These are phyloP conservation scores for Viola pubescens DNA, from an alignment of 441 rosid genomes.

Conservation along the genomic window DNA sequence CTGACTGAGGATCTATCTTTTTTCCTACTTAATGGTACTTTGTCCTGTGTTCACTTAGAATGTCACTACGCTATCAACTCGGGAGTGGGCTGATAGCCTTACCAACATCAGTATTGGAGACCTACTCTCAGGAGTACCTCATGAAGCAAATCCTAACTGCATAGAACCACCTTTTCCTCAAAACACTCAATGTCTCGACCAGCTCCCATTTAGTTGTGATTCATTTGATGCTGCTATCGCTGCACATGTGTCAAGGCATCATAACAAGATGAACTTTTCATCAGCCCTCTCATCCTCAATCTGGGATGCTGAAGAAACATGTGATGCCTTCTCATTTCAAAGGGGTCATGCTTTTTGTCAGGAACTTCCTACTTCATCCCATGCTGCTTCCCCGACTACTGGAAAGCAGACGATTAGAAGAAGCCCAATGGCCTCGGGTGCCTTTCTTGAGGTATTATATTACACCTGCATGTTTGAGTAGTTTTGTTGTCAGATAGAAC, in stretches of 20 bases:
- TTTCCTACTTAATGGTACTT: slow-evolving; percentile 29
- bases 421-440: slow-evolving; percentile 21
- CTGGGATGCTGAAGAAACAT: slow-evolving; percentile 97
- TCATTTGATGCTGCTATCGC: slow-evolving; percentile 98
- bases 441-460: slow-evolving; percentile 38
- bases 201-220: slow-evolving; percentile 72
- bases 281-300: slow-evolving; percentile 56
- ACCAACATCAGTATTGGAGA: slow-evolving; percentile 90
- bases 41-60: slow-evolving; percentile 29
- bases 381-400: slow-evolving; percentile 25
- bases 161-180: slow-evolving; percentile 30
- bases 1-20: neutral
- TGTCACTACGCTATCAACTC: slow-evolving; percentile 44
- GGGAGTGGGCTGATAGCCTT: slow-evolving; percentile 95
- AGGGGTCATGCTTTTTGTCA: slow-evolving; percentile 25
- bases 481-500: slow-evolving; percentile 6
- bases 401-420: slow-evolving; percentile 24
- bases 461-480: slow-evolving; percentile 11
- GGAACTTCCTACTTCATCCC: slow-evolving; percentile 28
- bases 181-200: slow-evolving; percentile 46
- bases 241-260: slow-evolving; percentile 79
- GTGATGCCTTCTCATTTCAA: slow-evolving; percentile 88
- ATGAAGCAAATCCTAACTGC: slow-evolving; percentile 34
- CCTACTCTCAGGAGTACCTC: slow-evolving; percentile 65
- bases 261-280: slow-evolving; percentile 40